Evolutionary conservation across 2,329 filamentous ascomycete genomes (phyloP).

Genomic region (Onygenales sp.): DNA sequence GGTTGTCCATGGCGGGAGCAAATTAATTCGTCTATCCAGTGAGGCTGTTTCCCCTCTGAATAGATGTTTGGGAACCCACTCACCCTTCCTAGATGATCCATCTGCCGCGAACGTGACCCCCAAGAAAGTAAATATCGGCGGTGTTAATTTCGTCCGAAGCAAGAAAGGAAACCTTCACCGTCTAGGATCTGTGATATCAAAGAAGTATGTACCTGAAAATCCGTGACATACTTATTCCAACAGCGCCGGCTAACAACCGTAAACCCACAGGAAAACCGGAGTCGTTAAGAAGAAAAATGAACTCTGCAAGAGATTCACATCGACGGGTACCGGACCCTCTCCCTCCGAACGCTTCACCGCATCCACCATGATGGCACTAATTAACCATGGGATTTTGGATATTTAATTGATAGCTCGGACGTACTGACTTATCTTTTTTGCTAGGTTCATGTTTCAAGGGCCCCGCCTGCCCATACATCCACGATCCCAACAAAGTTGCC

Average conservation of each 20-base stretch:
- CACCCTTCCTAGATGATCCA: constrained; percentile 41
- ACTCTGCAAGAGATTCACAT: constrained; percentile 58
- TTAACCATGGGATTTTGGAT: constrained; percentile 3
- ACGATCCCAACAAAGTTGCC: constrained; percentile 79
- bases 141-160: constrained; percentile 74
- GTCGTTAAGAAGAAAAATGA: constrained; percentile 59
- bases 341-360: constrained; percentile 12
- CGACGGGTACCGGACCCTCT: constrained; percentile 42
- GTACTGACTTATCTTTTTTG: constrained; percentile 18
- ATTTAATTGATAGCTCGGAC: constrained; percentile 4
- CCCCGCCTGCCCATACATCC: constrained; percentile 66
- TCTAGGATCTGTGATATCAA: constrained; percentile 62
- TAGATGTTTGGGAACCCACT: constrained; percentile 32
- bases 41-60: constrained; percentile 24
- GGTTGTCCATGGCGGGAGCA: constrained; percentile 69
- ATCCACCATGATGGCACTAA: constrained; percentile 4
- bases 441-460: constrained; percentile 80
- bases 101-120: constrained; percentile 60
- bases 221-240: background rate
- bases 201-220: constrained; percentile 50
- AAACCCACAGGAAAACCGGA: constrained; percentile 29
- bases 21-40: constrained; percentile 67
- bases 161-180: constrained; percentile 82
- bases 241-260: background rate
- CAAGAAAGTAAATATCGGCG: constrained; percentile 61